phyloP scores from a whole-genome alignment of 108 stramenopile genomes.

The Cyclostephanos tholiformis region DNA sequence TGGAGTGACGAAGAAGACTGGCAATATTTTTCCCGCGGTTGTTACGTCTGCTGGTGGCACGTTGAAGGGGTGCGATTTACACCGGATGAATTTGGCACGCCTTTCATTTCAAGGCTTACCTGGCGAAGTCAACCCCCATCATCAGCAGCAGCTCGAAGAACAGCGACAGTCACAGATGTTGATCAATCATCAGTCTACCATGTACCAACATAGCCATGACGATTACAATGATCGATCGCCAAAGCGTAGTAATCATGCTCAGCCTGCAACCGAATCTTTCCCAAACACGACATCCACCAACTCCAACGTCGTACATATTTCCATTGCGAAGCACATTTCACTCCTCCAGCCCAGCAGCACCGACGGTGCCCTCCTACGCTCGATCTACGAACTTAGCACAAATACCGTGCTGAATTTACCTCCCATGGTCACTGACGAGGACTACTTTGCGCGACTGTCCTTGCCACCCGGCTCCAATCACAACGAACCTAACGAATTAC shows the following conservation, averaged over 20 bases:
- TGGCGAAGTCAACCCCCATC: too few relatives aligned
- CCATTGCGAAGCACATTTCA: conserved; percentile 60
- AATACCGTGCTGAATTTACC: conserved; percentile 78
- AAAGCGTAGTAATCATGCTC: conserved; percentile 10
- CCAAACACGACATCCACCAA: conserved; percentile 7
- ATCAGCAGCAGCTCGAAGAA: conserved; percentile 17
- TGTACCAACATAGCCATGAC: not conserved
- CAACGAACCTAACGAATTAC: conserved; percentile 55
- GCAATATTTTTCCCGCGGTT: too few relatives aligned
- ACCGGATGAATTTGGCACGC: too few relatives aligned
- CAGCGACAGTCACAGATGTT: conserved; percentile 5
- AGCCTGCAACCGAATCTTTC: not conserved
- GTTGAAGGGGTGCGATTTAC: too few relatives aligned
- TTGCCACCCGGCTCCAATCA: not conserved
- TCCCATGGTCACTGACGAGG: conserved; percentile 73
- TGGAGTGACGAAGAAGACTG: too few relatives aligned
- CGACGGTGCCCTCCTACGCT: conserved; percentile 70
- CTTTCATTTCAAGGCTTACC: too few relatives aligned
- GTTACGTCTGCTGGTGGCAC: too few relatives aligned
- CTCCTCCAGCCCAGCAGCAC: conserved; percentile 63
- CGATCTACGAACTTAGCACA: conserved; percentile 70
- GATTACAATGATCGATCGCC: conserved; percentile 6
- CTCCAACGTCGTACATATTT: conserved; percentile 47
- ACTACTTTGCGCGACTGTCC: conserved; percentile 56
- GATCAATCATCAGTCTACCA: not conserved